Conservation (phyloP, 225 moss, liverwort and hornwort genomes). For the Sphagnum tenellum region DNA sequence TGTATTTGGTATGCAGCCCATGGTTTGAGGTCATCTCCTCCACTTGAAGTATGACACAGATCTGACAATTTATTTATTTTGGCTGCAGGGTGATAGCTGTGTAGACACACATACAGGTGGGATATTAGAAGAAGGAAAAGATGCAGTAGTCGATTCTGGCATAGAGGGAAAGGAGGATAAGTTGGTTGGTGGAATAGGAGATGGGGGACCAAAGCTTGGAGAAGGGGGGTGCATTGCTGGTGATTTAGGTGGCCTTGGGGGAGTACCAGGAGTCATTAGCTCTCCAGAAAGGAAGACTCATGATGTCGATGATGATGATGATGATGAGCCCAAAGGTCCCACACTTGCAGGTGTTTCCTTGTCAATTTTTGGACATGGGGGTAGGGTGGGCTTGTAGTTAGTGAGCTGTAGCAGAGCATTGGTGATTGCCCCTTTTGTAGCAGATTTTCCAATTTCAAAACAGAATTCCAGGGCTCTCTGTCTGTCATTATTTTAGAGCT, state of each 20-base stretch:
- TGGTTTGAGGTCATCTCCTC: no score
- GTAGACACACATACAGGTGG: slow-evolving; percentile 48
- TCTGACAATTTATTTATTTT: no score
- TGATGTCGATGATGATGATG: slow-evolving; percentile 14
- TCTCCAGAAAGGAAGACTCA: slow-evolving; percentile 7
- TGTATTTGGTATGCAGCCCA: no score
- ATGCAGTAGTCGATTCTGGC: slow-evolving; percentile 33
- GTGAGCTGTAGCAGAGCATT: no score
- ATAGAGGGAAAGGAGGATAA: slow-evolving; percentile 37
- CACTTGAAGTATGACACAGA: no score
- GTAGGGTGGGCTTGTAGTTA: no score
- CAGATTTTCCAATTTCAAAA: no score
- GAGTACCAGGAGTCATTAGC: slow-evolving; percentile 16
- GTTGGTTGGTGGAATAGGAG: slow-evolving; percentile 25
- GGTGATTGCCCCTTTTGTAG: no score
- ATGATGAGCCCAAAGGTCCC: slow-evolving; percentile 31
- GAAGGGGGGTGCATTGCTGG: slow-evolving; percentile 44
- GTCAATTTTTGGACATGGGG: slow-evolving; percentile 7
- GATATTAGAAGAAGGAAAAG: slow-evolving; percentile 49
- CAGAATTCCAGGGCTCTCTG: no score
- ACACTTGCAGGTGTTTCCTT: slow-evolving; percentile 31
- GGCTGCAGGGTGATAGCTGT: slow-evolving; percentile 42
- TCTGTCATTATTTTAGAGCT: no score
- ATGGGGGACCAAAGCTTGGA: slow-evolving; percentile 31
- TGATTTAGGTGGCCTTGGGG: slow-evolving; percentile 24